Conservation (phyloP, 2,329 filamentous ascomycete species). For the Aureobasidium mangrovei region DNA sequence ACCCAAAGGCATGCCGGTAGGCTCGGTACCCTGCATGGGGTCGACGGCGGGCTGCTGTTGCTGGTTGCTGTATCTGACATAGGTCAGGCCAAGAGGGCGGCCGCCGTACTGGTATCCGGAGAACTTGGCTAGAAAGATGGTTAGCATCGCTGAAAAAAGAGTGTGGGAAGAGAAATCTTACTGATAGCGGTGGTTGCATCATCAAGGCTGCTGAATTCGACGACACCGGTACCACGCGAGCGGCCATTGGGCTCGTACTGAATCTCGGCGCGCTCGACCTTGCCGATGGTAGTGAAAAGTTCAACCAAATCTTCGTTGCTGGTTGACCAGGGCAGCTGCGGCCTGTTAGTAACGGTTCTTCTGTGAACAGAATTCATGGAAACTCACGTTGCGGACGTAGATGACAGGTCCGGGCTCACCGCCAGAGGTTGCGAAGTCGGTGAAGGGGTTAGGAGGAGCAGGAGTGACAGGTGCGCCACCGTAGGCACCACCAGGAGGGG, state of each 20-base stretch:
- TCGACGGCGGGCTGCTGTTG: conserved; percentile 46
- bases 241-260: conserved; percentile 96
- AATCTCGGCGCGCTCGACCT: conserved; percentile 97
- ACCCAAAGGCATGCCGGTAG: conserved; percentile 40
- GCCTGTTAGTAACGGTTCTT: conserved; percentile 23
- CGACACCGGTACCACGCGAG: conserved; percentile 91
- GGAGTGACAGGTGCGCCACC: conserved; percentile 40
- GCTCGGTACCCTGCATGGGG: conserved; percentile 75
- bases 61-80: conserved; percentile 80
- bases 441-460: conserved; percentile 77
- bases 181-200: conserved; percentile 86
- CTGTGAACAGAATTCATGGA: conserved; percentile 16
- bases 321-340: conserved; percentile 91
- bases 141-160: neutral
- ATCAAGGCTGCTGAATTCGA: conserved; percentile 74
- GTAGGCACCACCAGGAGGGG: conserved; percentile 36
- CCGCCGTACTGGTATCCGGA: conserved; percentile 96
- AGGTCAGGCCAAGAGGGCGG: conserved; percentile 84
- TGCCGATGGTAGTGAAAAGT: conserved; percentile 94
- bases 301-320: conserved; percentile 97
- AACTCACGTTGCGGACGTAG: conserved; percentile 91
- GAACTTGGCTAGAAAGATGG: conserved; percentile 61
- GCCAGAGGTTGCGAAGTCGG: conserved; percentile 79
- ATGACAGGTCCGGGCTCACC: conserved; percentile 77
- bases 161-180: conserved; percentile 30